phyloP scores from a whole-genome alignment of 1,139 yeast species.

The Yamadazyma membranifaciens region DNA sequence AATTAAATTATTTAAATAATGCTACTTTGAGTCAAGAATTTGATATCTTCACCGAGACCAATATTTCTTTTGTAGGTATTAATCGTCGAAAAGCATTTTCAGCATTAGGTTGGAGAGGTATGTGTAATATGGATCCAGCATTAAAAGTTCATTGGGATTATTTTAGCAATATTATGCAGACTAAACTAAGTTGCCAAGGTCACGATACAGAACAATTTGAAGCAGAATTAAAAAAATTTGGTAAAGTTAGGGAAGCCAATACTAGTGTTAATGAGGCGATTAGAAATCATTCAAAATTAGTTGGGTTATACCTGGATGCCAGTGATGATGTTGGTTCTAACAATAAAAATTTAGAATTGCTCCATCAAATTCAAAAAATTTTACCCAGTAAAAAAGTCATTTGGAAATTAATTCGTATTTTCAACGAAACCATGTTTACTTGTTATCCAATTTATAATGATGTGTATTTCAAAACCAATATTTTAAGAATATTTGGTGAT shows the following conservation, averaged over 20 bases:
- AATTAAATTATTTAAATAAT: constrained; percentile 5
- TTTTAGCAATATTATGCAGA: background rate
- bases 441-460: constrained; percentile 50
- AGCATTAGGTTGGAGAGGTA: constrained; percentile 35
- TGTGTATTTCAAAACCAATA: constrained; percentile 18
- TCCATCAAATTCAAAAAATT: constrained; percentile 35
- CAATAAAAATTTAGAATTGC: constrained; percentile 7
- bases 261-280: constrained; percentile 2
- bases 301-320: constrained; percentile 5
- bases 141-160: constrained; percentile 4
- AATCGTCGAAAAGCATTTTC: constrained; percentile 24
- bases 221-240: constrained; percentile 4
- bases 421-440: constrained; percentile 42
- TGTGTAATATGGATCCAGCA: constrained; percentile 25
- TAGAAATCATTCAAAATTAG: constrained; percentile 1
- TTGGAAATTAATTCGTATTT: constrained; percentile 46
- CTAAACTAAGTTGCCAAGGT: background rate
- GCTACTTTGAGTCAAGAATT: constrained; percentile 4
- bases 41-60: constrained; percentile 2
- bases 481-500: constrained; percentile 24
- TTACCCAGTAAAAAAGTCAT: constrained; percentile 43
- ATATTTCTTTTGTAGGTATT: background rate
- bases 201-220: background rate
- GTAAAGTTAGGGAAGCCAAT: constrained; percentile 3
- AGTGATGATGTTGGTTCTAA: background rate